A percentile compares a stretch with the other conserved stretches of the same genome.
Conservation (phyloP, 768 basidiomycete genomes). For the Harrya chromipes region DNA sequence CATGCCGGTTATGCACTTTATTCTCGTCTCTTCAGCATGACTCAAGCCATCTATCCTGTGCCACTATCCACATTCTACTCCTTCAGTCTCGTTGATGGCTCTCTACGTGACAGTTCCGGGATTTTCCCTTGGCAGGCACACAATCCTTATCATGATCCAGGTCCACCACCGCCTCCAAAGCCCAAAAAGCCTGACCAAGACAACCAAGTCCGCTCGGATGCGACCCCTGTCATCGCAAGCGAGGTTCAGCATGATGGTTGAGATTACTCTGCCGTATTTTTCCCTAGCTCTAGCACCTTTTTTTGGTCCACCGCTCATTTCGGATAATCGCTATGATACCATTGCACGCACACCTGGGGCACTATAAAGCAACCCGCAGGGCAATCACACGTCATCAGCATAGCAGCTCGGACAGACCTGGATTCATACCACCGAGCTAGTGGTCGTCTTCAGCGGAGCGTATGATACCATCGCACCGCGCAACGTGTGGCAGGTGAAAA, state of each 20-base stretch:
- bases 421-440: neutral
- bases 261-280: neutral
- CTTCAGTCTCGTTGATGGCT: conserved; percentile 52
- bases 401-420: neutral
- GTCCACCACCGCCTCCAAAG: conserved; percentile 56
- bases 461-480: neutral
- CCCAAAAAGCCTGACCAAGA: conserved; percentile 18
- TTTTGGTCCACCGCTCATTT: neutral
- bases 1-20: conserved; percentile 60
- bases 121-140: conserved; percentile 45
- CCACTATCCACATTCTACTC: conserved; percentile 46
- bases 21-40: conserved; percentile 43
- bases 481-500: too few relatives aligned
- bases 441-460: neutral
- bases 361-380: neutral
- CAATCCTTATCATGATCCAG: conserved; percentile 73
- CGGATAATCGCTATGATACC: neutral
- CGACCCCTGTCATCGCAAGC: neutral
- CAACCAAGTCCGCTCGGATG: neutral
- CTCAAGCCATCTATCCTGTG: conserved; percentile 30
- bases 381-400: neutral
- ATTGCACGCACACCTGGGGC: neutral
- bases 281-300: neutral
- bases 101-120: conserved; percentile 38
- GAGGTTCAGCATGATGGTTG: neutral